A percentile compares a stretch with the other conserved stretches of the same genome.
Conservation (phyloP, 495 filamentous ascomycete species). For the Neurospora sp. region DNA sequence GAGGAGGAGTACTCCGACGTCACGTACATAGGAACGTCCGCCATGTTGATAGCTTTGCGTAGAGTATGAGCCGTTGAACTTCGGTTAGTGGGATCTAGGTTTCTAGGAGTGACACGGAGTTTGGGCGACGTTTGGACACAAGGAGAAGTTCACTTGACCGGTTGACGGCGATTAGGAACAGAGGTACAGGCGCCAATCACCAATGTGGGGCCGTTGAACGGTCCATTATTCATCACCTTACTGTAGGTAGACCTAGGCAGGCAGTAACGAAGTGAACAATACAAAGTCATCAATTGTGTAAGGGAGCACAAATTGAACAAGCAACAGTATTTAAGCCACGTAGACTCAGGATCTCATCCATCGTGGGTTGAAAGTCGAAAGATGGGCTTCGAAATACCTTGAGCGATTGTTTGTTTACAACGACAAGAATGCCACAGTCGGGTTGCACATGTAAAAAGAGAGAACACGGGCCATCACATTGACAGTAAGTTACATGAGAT, state of each 20-base stretch:
- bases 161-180: neutral
- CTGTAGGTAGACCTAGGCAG: neutral
- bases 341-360: neutral
- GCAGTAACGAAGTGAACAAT: neutral
- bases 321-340: neutral
- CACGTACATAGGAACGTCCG: constrained; percentile 78
- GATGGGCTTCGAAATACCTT: neutral
- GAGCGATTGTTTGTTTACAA: neutral
- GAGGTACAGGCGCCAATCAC: neutral
- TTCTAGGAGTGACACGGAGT: neutral
- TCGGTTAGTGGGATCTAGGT: neutral
- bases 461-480: neutral
- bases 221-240: neutral
- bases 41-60: constrained; percentile 33
- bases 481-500: neutral
- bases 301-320: neutral
- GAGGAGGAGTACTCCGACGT: constrained; percentile 63
- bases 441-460: neutral
- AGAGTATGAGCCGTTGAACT: neutral
- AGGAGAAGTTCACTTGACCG: neutral
- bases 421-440: neutral
- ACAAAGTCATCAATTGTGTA: neutral
- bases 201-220: neutral
- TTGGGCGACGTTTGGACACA: neutral
- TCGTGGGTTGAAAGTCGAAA: neutral